Evolutionary conservation across 768 basidiomycete species (phyloP).

Genomic region (Strobilomyces confusus): DNA sequence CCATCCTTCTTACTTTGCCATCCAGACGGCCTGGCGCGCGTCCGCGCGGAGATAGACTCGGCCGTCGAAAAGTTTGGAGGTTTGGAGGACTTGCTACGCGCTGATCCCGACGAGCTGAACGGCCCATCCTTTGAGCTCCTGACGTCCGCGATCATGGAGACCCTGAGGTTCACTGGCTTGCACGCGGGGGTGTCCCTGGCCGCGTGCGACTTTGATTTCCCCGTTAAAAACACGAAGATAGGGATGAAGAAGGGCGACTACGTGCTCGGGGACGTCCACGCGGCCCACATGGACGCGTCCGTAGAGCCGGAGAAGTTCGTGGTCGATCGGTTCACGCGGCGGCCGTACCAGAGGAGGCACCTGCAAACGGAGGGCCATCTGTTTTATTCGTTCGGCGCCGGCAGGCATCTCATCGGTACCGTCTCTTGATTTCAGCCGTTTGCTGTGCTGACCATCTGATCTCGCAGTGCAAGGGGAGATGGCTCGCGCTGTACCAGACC

Average conservation of each 20-base stretch:
- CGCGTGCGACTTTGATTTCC: constrained; percentile 14
- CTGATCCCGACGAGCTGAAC: constrained; percentile 11
- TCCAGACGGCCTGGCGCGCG: constrained; percentile 39
- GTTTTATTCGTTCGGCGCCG: constrained; percentile 13
- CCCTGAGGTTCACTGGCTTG: constrained; percentile 15
- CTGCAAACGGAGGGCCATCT: constrained; percentile 6
- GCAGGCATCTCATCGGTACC: constrained; percentile 15
- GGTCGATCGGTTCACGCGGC: constrained; percentile 18
- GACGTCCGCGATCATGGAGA: constrained; percentile 23
- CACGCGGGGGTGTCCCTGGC: constrained; percentile 12
- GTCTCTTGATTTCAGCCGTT: neutral
- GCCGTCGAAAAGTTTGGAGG: too few species aligned
- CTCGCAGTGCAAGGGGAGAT: constrained; percentile 27
- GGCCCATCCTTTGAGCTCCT: constrained; percentile 12
- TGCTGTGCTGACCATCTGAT: neutral
- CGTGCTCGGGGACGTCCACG: constrained; percentile 13
- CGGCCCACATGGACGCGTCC: constrained; percentile 14
- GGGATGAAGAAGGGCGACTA: constrained; percentile 19
- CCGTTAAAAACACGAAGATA: constrained; percentile 1
- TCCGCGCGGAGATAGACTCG: constrained; percentile 45
- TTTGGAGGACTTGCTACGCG: constrained; percentile 11
- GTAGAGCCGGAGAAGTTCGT: constrained; percentile 8
- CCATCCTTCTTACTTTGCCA: constrained; percentile 36
- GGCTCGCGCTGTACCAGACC: constrained; percentile 22
- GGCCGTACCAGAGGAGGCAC: constrained; percentile 7